Evolutionary conservation across 257 asterid species (phyloP).

Genomic region (Thymus quinquecostatus): DNA sequence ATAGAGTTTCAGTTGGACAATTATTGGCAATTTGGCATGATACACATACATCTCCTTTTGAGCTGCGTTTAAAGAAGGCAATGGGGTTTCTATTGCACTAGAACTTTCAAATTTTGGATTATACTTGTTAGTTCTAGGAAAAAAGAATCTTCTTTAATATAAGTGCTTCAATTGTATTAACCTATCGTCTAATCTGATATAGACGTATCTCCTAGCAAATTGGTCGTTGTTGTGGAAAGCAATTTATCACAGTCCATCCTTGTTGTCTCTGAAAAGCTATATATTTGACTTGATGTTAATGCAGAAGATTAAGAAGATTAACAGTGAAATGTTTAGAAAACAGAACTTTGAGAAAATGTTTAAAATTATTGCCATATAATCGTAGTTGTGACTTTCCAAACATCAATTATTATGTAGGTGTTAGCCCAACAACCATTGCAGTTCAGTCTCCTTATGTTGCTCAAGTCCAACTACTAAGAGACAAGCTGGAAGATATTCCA

Average conservation of each 20-base stretch:
- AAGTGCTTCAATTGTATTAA: conserved; percentile 11
- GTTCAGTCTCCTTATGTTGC: conserved; percentile 98
- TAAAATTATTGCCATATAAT: conserved; percentile 5
- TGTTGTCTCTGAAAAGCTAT: not conserved
- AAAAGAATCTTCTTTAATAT: not conserved
- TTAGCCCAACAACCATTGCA: conserved; percentile 73
- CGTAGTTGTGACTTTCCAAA: conserved; percentile 14
- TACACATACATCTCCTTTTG: conserved; percentile 9
- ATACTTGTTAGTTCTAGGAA: not conserved
- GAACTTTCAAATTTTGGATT: conserved; percentile 1
- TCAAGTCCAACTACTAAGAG: conserved; percentile 93
- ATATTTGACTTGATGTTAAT: conserved; percentile 10
- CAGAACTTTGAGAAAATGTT: not conserved
- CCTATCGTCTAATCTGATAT: conserved; percentile 5
- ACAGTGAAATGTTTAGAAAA: not conserved
- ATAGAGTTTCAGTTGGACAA: conserved; percentile 12
- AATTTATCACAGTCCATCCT: conserved; percentile 11
- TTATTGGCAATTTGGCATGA: conserved; percentile 14
- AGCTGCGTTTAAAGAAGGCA: not conserved
- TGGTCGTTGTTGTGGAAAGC: not conserved
- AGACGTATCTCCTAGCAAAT: not conserved
- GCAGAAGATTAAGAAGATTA: conserved; percentile 1
- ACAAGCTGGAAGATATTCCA: conserved; percentile 80
- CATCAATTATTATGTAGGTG: conserved; percentile 56
- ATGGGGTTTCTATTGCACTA: not conserved